Evolutionary conservation across 2,329 filamentous ascomycete species (phyloP).

Genomic region (Aspergillus spinulosporus): DNA sequence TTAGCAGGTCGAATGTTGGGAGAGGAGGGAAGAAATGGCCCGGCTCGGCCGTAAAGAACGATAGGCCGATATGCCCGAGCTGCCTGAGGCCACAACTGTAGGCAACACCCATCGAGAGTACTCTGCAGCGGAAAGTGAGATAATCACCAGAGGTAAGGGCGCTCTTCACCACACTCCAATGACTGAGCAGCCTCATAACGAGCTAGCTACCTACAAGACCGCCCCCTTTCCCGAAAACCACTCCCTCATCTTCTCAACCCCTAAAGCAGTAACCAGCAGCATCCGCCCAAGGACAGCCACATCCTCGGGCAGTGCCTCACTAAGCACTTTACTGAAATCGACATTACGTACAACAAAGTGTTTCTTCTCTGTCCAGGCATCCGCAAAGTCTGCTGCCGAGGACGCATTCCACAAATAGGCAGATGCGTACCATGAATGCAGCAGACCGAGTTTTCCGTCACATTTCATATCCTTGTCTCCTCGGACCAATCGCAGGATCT

Average conservation of each 20-base stretch:
- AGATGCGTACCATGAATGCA: slow-evolving; percentile 33
- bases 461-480: slow-evolving; percentile 21
- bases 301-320: slow-evolving; percentile 26
- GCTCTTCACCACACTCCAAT: no score
- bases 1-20: no score
- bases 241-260: slow-evolving; percentile 27
- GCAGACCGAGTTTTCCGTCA: slow-evolving; percentile 29
- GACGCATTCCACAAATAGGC: slow-evolving; percentile 30
- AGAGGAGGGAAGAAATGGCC: no score
- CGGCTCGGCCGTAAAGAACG: no score
- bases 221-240: slow-evolving; percentile 28
- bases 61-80: no score
- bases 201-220: slow-evolving; percentile 13
- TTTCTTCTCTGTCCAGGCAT: slow-evolving; percentile 29
- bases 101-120: no score
- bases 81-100: no score
- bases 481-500: slow-evolving; percentile 28
- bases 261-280: slow-evolving; percentile 28
- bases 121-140: no score
- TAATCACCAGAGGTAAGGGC: no score
- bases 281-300: slow-evolving; percentile 32
- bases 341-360: slow-evolving; percentile 30
- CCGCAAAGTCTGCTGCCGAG: slow-evolving; percentile 30
- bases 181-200: no score
- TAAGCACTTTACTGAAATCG: slow-evolving; percentile 25